Evolutionary conservation across 1,284 basidiomycete species (phyloP).

Genomic region (Malassezia caprae): DNA sequence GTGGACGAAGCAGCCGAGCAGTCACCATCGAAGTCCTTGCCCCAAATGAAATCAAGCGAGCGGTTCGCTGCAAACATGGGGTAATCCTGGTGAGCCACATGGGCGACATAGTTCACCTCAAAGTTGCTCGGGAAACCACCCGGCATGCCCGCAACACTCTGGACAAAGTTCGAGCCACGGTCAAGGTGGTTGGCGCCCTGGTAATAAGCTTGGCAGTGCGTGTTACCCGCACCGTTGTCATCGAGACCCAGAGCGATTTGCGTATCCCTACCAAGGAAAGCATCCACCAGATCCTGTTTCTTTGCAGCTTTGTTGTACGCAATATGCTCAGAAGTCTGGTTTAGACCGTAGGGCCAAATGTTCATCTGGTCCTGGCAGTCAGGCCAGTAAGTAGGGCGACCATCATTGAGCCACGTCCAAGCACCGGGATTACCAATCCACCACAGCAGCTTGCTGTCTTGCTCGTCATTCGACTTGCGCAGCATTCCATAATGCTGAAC

Average conservation of each 20-base stretch:
- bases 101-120: constrained; percentile 31
- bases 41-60: constrained; percentile 26
- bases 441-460: constrained; percentile 24
- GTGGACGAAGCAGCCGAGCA: neutral
- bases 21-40: neutral
- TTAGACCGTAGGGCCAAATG: constrained; percentile 2
- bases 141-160: neutral
- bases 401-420: constrained; percentile 28
- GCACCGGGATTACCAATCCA: constrained; percentile 35
- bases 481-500: constrained; percentile 40
- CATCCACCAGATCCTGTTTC: constrained; percentile 13
- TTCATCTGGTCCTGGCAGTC: neutral
- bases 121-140: constrained; percentile 23
- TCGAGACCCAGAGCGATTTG: constrained; percentile 33
- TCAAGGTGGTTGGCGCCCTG: constrained; percentile 37
- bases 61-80: constrained; percentile 31
- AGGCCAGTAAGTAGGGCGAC: constrained; percentile 17
- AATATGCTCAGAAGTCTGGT: neutral
- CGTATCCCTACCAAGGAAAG: constrained; percentile 25
- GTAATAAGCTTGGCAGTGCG: constrained; percentile 28
- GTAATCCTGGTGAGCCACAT: constrained; percentile 38
- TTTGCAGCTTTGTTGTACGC: neutral
- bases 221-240: constrained; percentile 40
- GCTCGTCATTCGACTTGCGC: constrained; percentile 20
- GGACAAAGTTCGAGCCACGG: constrained; percentile 5